Evolutionary conservation across 2,329 filamentous ascomycete genomes (phyloP), one percentile per base, ranked within the genome.

Genomic region (Calonectria fujianensis): DNA sequence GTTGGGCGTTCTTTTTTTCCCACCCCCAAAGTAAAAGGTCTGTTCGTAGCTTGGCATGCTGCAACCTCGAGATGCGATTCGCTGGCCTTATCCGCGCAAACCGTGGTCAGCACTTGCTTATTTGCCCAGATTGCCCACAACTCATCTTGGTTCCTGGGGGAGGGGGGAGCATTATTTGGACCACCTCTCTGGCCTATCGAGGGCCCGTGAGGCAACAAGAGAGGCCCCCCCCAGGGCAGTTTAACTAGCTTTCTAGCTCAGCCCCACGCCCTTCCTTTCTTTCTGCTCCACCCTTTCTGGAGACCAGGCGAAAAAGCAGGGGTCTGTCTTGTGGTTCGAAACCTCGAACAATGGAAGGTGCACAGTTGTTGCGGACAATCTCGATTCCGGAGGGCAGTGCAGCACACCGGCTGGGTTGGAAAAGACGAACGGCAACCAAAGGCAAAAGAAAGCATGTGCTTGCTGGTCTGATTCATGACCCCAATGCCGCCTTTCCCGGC

Each of bases 321-420:
- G 57, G 24, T 63, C 29, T 57, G 29, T 57, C 52, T 63, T 37
- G 37, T 20, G 24, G 24, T 10, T 10, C 9, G 32, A 8, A 37
- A 13, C 24, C 27, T 29, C 24, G 35, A 63, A 63, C 57, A 63
- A 63, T 41, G 3, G 24, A 39, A 41, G 57, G 57, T 41, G 57
- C 27, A 39, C 39, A 41, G 57, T 16, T 63, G 20, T 63, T 63
- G 35, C 57, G 57, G 57, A 63, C 57, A 63, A 63, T 41, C 57
- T 63, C 57, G 20, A 63, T 63, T 63, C 57, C 57, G 57, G n/a
- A 63, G 27, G 57, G 57, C 57, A 63, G 57, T 63, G 57, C 57
- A 63, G n/a, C 13, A 5, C 13, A 5, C 6, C 18, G 10, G 8
- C n/a, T 11, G 45, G n/a, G 2, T 11, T 3, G 3, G 24, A 20